Evolutionary conservation across 2,329 filamentous ascomycete species (phyloP), one percentile per base, ranked within the genome.

Genomic region (Lecanicillium sp.): DNA sequence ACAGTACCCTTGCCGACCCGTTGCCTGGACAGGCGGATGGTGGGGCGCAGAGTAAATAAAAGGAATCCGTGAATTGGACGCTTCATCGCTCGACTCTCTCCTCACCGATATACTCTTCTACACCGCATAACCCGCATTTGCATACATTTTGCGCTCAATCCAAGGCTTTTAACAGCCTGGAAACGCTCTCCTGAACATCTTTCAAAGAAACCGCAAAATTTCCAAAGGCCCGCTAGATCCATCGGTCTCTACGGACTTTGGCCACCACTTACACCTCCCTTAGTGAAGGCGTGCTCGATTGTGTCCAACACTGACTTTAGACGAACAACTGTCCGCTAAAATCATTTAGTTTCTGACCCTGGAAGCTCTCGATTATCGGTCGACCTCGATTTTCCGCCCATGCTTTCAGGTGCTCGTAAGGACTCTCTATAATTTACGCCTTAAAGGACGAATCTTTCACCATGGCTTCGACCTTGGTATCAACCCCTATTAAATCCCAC

Each of bases 401-500:
- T 59, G 64, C 65, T 68, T 68, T 69, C 49, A 57, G 38, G 68
- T 71, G 63, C 62, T 63, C 57, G 61, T 70, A 11, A 25, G 11
- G 22, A 25, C 11, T 25, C 22, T 25, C 22, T 25, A 25, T 6
- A 25, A 25, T 11, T 25, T 25, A 7, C 22, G 22, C 22, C 22
- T 6, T 25, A 11, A 25, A 25, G 22, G 22, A 25, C 22, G 64
- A 64, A 62, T 49, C 53, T 47, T 7, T 18, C 64, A 75, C 54
- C 61, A 97, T 97, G 90, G 87, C 90, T 61, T 84, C 68, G 44
- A 62, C 82, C 62, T 68, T 77, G 59, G 79, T 96, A 64, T 85
- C 87, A 55, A 97, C 92, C 45, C 92, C 92, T 44, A 74, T 92
- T 60, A 97, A 96, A 76, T 92, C 86, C 74, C 90, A 95, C 65